Evolutionary conservation across 768 basidiomycete species (phyloP).

Genomic region (Epithele typhae): DNA sequence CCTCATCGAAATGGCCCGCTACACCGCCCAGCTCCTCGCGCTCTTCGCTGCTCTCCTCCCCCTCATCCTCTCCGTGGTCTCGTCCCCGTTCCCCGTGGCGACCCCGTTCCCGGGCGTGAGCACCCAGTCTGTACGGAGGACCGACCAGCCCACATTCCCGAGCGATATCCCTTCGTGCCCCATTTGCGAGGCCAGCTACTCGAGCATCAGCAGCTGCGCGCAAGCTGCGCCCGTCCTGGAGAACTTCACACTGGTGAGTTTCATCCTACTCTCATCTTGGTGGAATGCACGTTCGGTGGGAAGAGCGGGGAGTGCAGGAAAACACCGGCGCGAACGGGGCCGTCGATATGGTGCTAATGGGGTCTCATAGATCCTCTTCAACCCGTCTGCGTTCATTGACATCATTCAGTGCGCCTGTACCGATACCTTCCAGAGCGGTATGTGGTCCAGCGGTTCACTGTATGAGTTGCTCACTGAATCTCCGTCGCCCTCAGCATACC

Average conservation of each 20-base stretch:
- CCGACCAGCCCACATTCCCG: constrained; percentile 42
- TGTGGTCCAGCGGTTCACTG: background rate
- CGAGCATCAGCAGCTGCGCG: constrained; percentile 52
- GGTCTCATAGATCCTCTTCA: constrained; percentile 53
- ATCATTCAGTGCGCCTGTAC: constrained; percentile 62
- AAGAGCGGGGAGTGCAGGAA: too few species aligned
- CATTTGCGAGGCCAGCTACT: constrained; percentile 49
- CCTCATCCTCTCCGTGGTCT: constrained; percentile 1
- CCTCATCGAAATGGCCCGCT: constrained; percentile 3
- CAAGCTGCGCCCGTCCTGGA: constrained; percentile 53
- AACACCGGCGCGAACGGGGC: too few species aligned
- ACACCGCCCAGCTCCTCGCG: constrained; percentile 3
- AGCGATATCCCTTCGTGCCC: constrained; percentile 53
- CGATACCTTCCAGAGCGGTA: constrained; percentile 37
- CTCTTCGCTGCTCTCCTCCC: constrained; percentile 4
- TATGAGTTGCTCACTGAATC: too few species aligned
- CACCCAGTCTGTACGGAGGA: constrained; percentile 1
- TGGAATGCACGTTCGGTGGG: background rate
- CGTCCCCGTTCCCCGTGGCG: constrained; percentile 2
- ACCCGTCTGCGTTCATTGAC: constrained; percentile 58
- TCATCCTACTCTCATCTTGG: too few species aligned
- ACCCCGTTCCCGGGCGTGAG: background rate
- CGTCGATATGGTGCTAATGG: too few species aligned
- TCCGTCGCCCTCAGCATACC: constrained; percentile 29
- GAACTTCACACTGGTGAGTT: constrained; percentile 48